Conservation (phyloP, 164 flowering plant genomes). For the Magnolia sinica region DNA sequence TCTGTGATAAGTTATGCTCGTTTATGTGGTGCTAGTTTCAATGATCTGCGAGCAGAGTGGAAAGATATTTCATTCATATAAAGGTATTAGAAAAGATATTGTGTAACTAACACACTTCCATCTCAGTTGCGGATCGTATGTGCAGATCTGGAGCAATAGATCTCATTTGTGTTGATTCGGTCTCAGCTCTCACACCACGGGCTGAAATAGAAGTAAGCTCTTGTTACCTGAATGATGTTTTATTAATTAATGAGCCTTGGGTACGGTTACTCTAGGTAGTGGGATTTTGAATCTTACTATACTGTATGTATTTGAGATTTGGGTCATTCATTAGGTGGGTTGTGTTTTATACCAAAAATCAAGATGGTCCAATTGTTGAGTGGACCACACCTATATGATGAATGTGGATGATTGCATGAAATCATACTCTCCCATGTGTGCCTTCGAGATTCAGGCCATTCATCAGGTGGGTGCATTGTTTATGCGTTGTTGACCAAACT, state of each 20-base stretch:
- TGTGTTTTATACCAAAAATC: no score
- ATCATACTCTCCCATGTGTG: not conserved
- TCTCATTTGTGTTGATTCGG: constrained; percentile 96
- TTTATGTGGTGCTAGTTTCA: not conserved
- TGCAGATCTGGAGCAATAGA: constrained; percentile 98
- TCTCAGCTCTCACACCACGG: constrained; percentile 95
- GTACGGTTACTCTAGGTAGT: not conserved
- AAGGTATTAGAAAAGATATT: not conserved
- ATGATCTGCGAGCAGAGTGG: not conserved
- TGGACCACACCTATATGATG: not conserved
- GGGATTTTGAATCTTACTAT: not conserved
- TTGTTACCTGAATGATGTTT: not conserved
- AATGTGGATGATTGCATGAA: not conserved
- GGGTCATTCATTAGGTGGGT: not conserved
- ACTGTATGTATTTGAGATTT: not conserved
- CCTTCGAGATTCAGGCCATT: not conserved
- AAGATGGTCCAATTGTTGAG: not conserved
- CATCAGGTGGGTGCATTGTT: no score
- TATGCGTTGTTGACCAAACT: no score
- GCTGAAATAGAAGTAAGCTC: constrained; percentile 88
- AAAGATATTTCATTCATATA: not conserved
- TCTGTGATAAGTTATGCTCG: no score
- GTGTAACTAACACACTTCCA: constrained; percentile 15
- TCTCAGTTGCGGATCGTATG: constrained; percentile 96
- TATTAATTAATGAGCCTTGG: not conserved